Base-by-base conservation (phyloP, 352 stramenopile species). In the Phytopythium cucurbitacearum region DNA sequence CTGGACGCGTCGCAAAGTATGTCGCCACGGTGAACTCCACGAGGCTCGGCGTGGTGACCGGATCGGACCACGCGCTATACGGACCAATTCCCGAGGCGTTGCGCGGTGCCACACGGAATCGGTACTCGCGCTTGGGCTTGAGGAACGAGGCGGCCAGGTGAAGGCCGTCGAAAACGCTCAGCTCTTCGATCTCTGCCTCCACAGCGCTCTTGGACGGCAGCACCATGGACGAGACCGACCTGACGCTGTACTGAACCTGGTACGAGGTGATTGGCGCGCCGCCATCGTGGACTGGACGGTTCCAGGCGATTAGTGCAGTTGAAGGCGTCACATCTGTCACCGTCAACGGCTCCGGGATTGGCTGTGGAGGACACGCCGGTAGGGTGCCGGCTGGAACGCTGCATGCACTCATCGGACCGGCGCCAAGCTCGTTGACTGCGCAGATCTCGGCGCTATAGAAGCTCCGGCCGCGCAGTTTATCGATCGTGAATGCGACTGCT, bases 11-110 rank as follows among this genome's bases (percentile, higher is more conserved):
- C 8, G 67, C 60, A 44, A 85, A 85, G 45, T 89, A 91, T 32
- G 47, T 67, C 1, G 64, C 53, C 56, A 91, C 71, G 21, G 81
- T 91, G 56, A 79, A 85, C 33, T 77, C 71, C 7, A 89, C 74
- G 15, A 91, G 76, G 57, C 76, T 89, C 10, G 81, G 81, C 8
- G 74, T 89, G 7, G 43, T 48, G 43, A 79, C 53, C 11, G 69
- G 33, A 0, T 43, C 48, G 4, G 70, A 80, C 48, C 65, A 64
- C 5, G 60, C 53, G 48, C 76, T 87, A 40, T 73, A 80, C 7
- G 15, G 41, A 0, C 59, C 56, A 5, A 60, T 65, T 3, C 79
- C 79, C 0, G 76, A 65, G 0, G 52, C 47, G 48, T 91, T 91
- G 28, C 69, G 54, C 10, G 66, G 62, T 4, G 74, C 72, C 3